Conservation (phyloP, 2,329 filamentous ascomycete genomes). For the Stromatinia cepivora region DNA sequence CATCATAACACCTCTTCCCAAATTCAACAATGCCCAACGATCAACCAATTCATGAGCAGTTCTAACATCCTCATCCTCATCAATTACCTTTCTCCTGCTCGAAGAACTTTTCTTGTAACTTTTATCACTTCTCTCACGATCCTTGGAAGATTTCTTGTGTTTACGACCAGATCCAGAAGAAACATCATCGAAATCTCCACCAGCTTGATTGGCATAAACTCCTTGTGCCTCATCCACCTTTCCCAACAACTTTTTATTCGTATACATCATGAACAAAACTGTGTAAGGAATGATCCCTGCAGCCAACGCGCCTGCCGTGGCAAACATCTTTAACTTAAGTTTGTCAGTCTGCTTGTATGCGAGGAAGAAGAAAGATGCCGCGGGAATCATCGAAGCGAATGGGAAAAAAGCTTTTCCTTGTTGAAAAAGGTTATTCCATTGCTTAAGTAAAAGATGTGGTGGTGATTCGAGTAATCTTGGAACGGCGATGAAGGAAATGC, state of each 20-base stretch:
- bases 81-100: slow-evolving; percentile 39
- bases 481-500: slow-evolving; percentile 48
- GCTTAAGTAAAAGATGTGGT: slow-evolving; percentile 53
- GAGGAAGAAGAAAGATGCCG: slow-evolving; percentile 48
- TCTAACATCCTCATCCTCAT: slow-evolving; percentile 48
- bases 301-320: slow-evolving; percentile 48
- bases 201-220: slow-evolving; percentile 28
- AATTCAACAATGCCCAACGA: slow-evolving; percentile 55
- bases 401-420: slow-evolving; percentile 44
- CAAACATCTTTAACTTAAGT: slow-evolving; percentile 41
- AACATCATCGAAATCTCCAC: slow-evolving; percentile 12
- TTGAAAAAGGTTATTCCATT: slow-evolving; percentile 52
- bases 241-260: slow-evolving; percentile 51
- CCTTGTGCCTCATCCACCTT: slow-evolving; percentile 46
- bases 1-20: slow-evolving; percentile 45
- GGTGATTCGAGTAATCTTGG: slow-evolving; percentile 58
- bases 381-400: slow-evolving; percentile 44
- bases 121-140: slow-evolving; percentile 13
- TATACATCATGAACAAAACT: slow-evolving; percentile 46
- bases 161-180: slow-evolving; percentile 20
- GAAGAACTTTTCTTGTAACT: slow-evolving; percentile 23
- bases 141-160: slow-evolving; percentile 21
- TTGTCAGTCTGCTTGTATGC: slow-evolving; percentile 42
- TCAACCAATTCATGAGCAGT: slow-evolving; percentile 55
- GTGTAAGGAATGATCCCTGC: slow-evolving; percentile 55